Base-by-base conservation (phyloP, 2,329 filamentous ascomycete genomes). In the Phoma sp. region DNA sequence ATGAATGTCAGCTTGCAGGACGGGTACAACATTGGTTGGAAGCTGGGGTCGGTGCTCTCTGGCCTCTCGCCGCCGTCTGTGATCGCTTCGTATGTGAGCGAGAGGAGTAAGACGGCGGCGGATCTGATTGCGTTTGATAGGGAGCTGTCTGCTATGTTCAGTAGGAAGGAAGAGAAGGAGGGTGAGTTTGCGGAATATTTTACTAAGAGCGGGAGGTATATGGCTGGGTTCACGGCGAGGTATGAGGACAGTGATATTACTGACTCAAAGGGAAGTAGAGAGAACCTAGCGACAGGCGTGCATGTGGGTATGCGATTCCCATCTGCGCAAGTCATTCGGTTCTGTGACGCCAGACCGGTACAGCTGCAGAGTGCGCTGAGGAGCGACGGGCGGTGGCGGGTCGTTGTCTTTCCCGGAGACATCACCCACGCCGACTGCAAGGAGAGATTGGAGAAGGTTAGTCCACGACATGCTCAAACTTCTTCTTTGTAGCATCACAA, bases 51-150 rank as follows among this genome's bases (percentile, higher is more conserved):
- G 2, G 62, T 74, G 0, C 56, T 75, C 0, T 59, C 54, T 3
- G 84, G 84, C 7, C 75, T 87, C 13, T 82, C 84, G 0, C 82
- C 82, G 53, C 79, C 80, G 0, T 72, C 73, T 1, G 71, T 90
- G 5, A 77, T 89, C 0, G 74, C 82, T 44, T 88, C 84, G 46
- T 89, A 89, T 67, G 83, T 87, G 57, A 71, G 80, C 21, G 87
- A 90, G 71, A 80, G 87, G 77, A 46, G 57, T 0, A 74, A 74
- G 35, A 73, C 70, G 0, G 74, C 74, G 0, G 66, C 62, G 0
- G 83, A 87, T 49, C 74, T 89, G 12, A 87, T 88, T 54, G 80
- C 83, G 4, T 88, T 88, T 54, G 85, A 88, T 61, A 79, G 81
- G 1, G 76, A 79, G 45, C 83, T 69, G 1, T 78, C 82, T 0